Base-by-base conservation (phyloP, 805 yeast species). In the Starmerella gropengiesseri region DNA sequence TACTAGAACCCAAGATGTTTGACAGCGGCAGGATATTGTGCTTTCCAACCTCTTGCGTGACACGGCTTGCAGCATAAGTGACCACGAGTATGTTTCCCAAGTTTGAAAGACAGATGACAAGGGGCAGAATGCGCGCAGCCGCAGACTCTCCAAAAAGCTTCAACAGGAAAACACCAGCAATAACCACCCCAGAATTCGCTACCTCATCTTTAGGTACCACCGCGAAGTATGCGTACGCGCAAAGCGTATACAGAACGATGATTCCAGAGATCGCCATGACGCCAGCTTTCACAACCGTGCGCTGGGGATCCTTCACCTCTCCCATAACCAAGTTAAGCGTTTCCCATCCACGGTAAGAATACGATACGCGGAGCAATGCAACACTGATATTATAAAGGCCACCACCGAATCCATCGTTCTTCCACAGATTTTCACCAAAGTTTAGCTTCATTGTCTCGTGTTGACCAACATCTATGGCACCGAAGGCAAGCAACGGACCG, bases 291-390 rank as follows among this genome's bases (percentile, higher is more conserved):
- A 71, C 68, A 41, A 76, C 63, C 0, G 78, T 76, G 25, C 68
- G 65, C 32, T 67, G 66, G 0, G 83, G 83, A 49, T 75, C 66
- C 14, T 65, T 64, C 32, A 77, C 68, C 51, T 77, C 82, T 46
- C 70, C 69, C 40, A 77, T 59, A 1, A 77, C 83, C 49, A 74
- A 71, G 54, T 77, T 77, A 32, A 77, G 78, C 50, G 77, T 77
- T 49, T 77, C 82, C 81, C 82, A 77, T 5, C 83, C 83, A 46
- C 76, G 71, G 58, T 75, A 77, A 0, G 81, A 74, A 53, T 75
- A 77, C 12, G 77, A 72, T 19, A 77, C 70, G 38, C 78, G 73
- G 28, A 77, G 55, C 26, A 77, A 54, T 0, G 78, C 81, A 28
- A 75, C 75, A 1, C 81, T 67, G 6, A 70, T 55, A 29, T 72